Evolutionary conservation across 345 rosid genomes (phyloP), one percentile per base, ranked within the genome.

Genomic region (Sonneratia caseolaris): DNA sequence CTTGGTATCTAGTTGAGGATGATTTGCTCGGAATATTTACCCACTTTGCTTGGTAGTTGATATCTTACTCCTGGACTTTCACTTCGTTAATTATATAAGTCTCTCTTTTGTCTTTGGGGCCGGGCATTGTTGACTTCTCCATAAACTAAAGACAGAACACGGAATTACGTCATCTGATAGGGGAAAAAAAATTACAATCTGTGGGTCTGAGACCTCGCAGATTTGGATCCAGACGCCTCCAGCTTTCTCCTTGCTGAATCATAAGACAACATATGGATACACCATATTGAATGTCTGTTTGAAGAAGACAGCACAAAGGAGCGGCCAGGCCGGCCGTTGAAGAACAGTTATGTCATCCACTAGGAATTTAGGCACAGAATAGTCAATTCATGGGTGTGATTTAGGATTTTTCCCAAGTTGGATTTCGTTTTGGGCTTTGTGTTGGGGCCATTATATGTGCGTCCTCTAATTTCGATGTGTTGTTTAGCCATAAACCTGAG

Each of bases 291-390:
- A 55, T 13, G 6, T 55, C 59, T 55, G 59, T 59, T 24, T 59
- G 36, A 59, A 59, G 32, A 59, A 59, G 64, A 59, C 36, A 59
- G 64, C 64, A 59, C 32, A 8, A 24, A 24, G 64, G 3, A n/a
- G 64, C 35, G 14, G 32, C 35, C 36, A 59, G 64, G 64, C 64
- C 64, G 64, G 64, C 64, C 32, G 11, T 59, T 59, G 64, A 59
- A 59, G 10, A 7, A 13, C 53, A 48, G 53, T 48, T 4, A 48
- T 10, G 53, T 48, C 53, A 48, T 48, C 18, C 43, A 40, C 9
- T 4, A 40, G 43, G 43, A 7, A 47, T 47, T 47, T 19, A 3
- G 18, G 18, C 53, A 48, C 18, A 48, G 3, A 3, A 48, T 48
- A 48, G 18, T 48, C 18, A 15, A 48, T 14, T 48, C 3, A 48